Evolutionary conservation across 768 basidiomycete genomes (phyloP).

Genomic region (Wakefieldia striispora): DNA sequence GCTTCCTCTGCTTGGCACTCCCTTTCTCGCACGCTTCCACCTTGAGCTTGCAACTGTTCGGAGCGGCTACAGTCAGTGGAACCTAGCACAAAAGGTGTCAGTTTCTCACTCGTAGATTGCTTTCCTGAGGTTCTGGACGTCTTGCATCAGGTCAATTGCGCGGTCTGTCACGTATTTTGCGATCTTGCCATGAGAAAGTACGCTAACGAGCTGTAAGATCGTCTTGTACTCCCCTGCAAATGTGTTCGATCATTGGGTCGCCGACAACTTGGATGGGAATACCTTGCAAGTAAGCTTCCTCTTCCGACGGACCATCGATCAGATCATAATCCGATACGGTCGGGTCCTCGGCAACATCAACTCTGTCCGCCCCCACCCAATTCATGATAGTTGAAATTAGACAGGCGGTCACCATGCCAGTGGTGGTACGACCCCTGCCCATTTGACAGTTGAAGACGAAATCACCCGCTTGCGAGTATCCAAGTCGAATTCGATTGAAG

Average conservation of each 20-base stretch:
- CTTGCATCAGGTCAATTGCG: slow-evolving; percentile 90
- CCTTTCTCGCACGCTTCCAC: slow-evolving; percentile 79
- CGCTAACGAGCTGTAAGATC: slow-evolving; percentile 90
- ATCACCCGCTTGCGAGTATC: slow-evolving; percentile 60
- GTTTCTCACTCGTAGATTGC: slow-evolving; percentile 86
- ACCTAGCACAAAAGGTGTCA: background rate
- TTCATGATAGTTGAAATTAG: slow-evolving; percentile 74
- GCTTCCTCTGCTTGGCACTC: slow-evolving; percentile 70
- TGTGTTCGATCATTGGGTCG: background rate
- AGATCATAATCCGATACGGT: slow-evolving; percentile 53
- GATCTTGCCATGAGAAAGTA: slow-evolving; percentile 87
- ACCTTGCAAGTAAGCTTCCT: slow-evolving; percentile 89
- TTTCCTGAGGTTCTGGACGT: slow-evolving; percentile 94
- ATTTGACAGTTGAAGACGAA: slow-evolving; percentile 98
- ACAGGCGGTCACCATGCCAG: slow-evolving; percentile 91
- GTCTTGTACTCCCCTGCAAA: slow-evolving; percentile 92
- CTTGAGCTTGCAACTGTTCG: slow-evolving; percentile 82
- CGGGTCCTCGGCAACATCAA: slow-evolving; percentile 36
- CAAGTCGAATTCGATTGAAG: slow-evolving; percentile 65
- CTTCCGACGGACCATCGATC: slow-evolving; percentile 83
- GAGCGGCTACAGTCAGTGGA: slow-evolving; percentile 4
- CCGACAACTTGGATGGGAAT: slow-evolving; percentile 1
- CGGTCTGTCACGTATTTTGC: slow-evolving; percentile 89
- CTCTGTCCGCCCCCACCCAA: slow-evolving; percentile 50
- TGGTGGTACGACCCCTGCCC: slow-evolving; percentile 89